Conservation (phyloP, 108 stramenopile genomes). For the Aurantiochytrium sp. region DNA sequence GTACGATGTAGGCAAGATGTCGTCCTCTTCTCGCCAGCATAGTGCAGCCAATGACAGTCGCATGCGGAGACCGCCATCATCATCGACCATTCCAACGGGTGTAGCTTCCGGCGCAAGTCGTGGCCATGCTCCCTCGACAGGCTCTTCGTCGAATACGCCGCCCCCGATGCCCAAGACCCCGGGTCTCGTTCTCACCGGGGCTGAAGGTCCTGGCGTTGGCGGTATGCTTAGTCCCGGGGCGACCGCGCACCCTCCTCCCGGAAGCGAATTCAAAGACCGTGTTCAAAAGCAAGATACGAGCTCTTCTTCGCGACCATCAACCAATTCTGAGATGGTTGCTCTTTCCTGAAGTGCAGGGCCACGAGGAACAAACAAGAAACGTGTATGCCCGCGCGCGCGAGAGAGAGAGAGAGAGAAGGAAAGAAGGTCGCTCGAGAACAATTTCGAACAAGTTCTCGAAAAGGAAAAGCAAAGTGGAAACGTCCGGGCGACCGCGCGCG, state of each 20-base stretch:
- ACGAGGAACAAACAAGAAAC: no score
- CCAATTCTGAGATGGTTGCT: not conserved
- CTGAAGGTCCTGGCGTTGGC: not conserved
- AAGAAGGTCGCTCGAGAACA: no score
- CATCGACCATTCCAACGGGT: no score
- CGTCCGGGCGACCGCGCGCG: no score
- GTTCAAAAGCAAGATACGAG: not conserved
- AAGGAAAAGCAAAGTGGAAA: no score
- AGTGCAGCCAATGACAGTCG: no score
- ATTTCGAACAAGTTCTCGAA: no score
- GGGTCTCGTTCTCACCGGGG: not conserved
- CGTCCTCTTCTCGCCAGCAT: not conserved
- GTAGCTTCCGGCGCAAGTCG: not conserved
- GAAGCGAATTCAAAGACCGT: not conserved
- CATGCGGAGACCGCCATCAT: no score
- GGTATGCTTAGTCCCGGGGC: not conserved
- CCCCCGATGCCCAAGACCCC: not conserved
- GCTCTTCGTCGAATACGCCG: not conserved
- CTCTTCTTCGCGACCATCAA: not conserved
- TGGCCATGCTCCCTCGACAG: not conserved
- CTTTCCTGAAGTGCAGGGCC: not conserved
- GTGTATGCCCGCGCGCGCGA: no score
- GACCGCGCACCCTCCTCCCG: not conserved
- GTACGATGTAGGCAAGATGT: not conserved
- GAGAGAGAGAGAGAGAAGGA: no score